Conservation (phyloP, 2,329 filamentous ascomycete species). For the Calonectria hawksworthii region DNA sequence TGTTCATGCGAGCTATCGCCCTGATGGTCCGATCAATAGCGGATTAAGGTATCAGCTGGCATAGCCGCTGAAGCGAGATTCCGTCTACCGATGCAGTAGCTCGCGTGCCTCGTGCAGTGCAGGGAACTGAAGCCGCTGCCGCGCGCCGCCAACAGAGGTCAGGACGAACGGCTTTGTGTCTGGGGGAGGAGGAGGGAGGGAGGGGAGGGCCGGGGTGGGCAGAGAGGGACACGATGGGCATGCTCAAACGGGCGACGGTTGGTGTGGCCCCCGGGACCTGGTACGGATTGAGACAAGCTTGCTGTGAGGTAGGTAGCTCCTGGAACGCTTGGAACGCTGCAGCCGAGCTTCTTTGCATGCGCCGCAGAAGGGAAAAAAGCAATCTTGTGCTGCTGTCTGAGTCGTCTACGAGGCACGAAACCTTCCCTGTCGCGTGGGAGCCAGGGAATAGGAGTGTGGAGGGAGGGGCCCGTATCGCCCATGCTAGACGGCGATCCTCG, state of each 20-base stretch:
- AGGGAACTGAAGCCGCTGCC: not conserved
- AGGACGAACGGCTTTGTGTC: not conserved
- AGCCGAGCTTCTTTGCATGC: slow-evolving; percentile 4
- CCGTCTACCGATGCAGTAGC: slow-evolving; percentile 8
- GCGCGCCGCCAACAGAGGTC: not conserved
- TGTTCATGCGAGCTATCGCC: not conserved
- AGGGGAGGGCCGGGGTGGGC: too few species aligned
- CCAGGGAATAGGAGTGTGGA: slow-evolving; percentile 10
- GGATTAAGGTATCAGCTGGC: not conserved
- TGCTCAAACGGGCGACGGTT: not conserved
- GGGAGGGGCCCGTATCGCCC: not conserved
- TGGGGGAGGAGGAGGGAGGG: not conserved
- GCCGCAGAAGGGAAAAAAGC: not conserved
- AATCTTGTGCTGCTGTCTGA: not conserved
- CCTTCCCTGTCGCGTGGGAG: slow-evolving; percentile 22
- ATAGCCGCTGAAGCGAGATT: not conserved
- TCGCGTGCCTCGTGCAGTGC: slow-evolving; percentile 6
- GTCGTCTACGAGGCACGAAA: not conserved
- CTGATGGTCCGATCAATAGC: not conserved
- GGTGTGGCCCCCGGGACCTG: not conserved
- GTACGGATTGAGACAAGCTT: not conserved
- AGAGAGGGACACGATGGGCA: not conserved
- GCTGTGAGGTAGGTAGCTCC: not conserved
- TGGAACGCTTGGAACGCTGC: not conserved
- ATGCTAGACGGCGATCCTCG: slow-evolving; percentile 18